These are phyloP conservation scores for Entomortierella chlamydospora DNA, from an alignment of 192 early-diverging fungal genomes.

Conservation along the genomic window DNA sequence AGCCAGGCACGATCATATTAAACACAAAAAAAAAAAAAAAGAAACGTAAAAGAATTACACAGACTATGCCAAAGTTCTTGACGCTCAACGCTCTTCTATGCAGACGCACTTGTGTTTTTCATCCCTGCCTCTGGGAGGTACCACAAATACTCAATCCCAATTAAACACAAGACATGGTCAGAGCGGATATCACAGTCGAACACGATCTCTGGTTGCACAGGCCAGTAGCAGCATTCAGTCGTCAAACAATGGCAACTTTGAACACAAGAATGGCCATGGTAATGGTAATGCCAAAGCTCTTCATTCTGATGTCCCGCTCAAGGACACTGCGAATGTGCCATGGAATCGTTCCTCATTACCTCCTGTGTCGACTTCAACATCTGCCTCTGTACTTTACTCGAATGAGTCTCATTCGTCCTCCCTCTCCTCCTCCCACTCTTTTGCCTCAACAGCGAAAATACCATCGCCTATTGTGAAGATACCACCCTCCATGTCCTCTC, in stretches of 20 bases:
- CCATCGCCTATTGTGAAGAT: too few species aligned
- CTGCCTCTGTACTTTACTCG: background rate
- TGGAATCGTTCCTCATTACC: conserved; percentile 24
- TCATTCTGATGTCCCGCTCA: background rate
- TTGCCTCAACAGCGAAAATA: too few species aligned
- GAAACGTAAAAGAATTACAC: too few species aligned
- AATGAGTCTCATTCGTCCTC: background rate
- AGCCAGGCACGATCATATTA: background rate
- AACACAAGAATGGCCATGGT: background rate
- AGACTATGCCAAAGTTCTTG: too few species aligned
- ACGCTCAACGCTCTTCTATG: background rate
- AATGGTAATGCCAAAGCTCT: background rate
- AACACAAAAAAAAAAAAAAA: background rate
- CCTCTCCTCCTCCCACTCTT: background rate
- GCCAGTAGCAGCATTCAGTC: background rate
- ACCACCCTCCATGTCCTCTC: background rate
- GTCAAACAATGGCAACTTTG: background rate
- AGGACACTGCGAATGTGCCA: conserved; percentile 7
- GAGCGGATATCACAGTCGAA: background rate
- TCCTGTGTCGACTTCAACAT: background rate
- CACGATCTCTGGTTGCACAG: conserved; percentile 12
- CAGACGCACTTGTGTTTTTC: too few species aligned
- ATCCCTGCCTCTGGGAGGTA: background rate
- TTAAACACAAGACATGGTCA: background rate
- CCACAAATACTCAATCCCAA: background rate